Conservation (phyloP, 1,139 yeast genomes). For the Tardiomyces digboiensis region DNA sequence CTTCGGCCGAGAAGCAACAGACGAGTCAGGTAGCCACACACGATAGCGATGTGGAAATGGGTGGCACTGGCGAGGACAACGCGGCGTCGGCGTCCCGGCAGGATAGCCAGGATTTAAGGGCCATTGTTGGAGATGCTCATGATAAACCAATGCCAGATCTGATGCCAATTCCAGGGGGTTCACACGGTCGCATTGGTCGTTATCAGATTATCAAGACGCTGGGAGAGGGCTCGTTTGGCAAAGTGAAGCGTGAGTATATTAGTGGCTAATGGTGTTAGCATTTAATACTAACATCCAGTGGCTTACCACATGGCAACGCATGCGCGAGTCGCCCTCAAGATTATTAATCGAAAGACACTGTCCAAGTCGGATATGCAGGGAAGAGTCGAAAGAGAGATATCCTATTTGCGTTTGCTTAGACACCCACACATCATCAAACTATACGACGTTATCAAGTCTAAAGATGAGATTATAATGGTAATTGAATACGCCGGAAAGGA, state of each 20-base stretch:
- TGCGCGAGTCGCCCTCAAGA: constrained; percentile 88
- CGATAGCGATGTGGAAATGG: not conserved
- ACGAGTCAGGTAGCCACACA: too few relatives aligned
- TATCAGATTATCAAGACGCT: constrained; percentile 91
- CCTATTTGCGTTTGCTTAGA: constrained; percentile 77
- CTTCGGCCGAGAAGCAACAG: too few relatives aligned
- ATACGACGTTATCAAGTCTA: constrained; percentile 92
- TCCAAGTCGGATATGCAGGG: constrained; percentile 99
- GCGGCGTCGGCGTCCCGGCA: not conserved
- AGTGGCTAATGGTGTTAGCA: constrained; percentile 8
- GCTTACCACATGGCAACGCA: constrained; percentile 93
- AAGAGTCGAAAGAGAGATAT: constrained; percentile 88
- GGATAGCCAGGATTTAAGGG: not conserved
- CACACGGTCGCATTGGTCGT: constrained; percentile 58
- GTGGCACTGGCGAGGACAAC: not conserved
- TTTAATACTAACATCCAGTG: constrained; percentile 21
- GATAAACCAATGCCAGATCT: not conserved
- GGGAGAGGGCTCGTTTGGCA: constrained; percentile 98
- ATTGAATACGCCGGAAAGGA: constrained; percentile 97
- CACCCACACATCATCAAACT: constrained; percentile 97
- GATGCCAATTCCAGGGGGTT: not conserved
- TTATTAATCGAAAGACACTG: constrained; percentile 85
- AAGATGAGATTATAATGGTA: constrained; percentile 96
- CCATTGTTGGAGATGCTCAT: not conserved
- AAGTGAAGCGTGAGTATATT: constrained; percentile 49